Conservation (phyloP, 73 alveolate genomes). For the Symbiodinium pilosum region DNA sequence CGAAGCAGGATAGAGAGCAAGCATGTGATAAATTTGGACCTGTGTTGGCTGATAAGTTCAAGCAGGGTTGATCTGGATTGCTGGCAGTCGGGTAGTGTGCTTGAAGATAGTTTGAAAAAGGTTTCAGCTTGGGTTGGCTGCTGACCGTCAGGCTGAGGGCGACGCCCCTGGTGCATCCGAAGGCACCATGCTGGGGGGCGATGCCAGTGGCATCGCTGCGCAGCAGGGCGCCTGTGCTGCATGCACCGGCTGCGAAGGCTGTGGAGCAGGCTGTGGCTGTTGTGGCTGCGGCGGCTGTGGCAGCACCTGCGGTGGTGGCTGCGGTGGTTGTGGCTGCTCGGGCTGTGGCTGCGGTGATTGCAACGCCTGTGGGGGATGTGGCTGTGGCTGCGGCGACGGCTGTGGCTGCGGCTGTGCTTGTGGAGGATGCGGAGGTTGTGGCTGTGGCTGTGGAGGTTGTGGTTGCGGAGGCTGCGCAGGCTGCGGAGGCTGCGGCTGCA, state of each 20-base stretch:
- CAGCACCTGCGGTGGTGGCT: not conserved
- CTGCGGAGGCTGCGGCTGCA: not conserved
- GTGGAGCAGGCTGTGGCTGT: constrained; percentile 36
- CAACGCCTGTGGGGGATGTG: too few relatives aligned
- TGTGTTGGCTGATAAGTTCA: too few relatives aligned
- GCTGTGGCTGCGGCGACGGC: too few relatives aligned
- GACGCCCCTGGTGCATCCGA: not conserved
- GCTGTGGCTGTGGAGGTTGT: not conserved
- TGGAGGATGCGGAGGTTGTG: not conserved
- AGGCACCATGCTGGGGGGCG: not conserved
- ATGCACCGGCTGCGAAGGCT: not conserved
- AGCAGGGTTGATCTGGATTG: too few relatives aligned
- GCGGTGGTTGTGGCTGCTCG: too few relatives aligned
- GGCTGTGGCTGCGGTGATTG: too few relatives aligned
- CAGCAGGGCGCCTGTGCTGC: not conserved
- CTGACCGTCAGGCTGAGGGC: not conserved
- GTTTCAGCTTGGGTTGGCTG: not conserved
- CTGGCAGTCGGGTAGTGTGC: too few relatives aligned
- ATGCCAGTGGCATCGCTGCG: not conserved
- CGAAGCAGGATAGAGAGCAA: too few relatives aligned
- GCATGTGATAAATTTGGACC: too few relatives aligned
- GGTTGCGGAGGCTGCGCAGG: not conserved
- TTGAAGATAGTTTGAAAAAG: too few relatives aligned
- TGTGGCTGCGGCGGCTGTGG: constrained; percentile 21
- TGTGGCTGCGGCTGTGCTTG: not conserved